A percentile compares a stretch with the other conserved stretches of the same genome.
Conservation (phyloP, 2,329 filamentous ascomycete genomes). For the Gnomoniopsis sp. region DNA sequence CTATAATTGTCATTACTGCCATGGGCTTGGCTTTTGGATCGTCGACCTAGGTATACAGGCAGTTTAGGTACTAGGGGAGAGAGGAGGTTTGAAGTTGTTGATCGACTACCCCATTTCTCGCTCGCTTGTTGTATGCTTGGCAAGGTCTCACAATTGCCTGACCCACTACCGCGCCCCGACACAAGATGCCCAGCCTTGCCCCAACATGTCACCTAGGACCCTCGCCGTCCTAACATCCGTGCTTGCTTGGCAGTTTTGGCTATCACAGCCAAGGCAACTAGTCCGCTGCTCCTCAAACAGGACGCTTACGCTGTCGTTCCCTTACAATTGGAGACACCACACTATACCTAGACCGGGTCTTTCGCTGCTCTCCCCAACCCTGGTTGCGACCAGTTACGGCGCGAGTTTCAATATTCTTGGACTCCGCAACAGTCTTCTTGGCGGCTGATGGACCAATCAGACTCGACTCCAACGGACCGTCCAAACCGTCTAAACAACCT, state of each 20-base stretch:
- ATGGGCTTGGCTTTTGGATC: not conserved
- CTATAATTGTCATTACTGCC: too few relatives aligned
- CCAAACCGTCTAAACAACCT: not conserved
- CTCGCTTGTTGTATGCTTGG: slow-evolving; percentile 25
- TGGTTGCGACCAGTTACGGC: slow-evolving; percentile 18
- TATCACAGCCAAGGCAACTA: slow-evolving; percentile 16
- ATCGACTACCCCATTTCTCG: not conserved
- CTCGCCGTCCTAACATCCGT: slow-evolving; percentile 7
- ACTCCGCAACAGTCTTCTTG: slow-evolving; percentile 19
- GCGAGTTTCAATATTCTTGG: slow-evolving; percentile 19
- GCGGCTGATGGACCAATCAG: slow-evolving; percentile 10
- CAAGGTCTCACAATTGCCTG: slow-evolving; percentile 34
- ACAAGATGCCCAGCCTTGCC: slow-evolving; percentile 23
- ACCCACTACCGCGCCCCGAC: slow-evolving; percentile 22
- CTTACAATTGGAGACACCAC: not conserved
- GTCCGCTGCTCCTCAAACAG: slow-evolving; percentile 9
- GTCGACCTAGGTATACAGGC: too few relatives aligned
- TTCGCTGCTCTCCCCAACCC: not conserved
- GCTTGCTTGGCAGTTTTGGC: slow-evolving; percentile 28
- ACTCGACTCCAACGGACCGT: not conserved
- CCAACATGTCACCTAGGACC: not conserved
- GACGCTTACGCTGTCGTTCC: not conserved
- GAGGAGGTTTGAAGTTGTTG: not conserved
- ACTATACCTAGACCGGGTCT: not conserved
- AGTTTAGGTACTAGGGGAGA: too few relatives aligned